Percentiles rank a stretch among this genome's conserved stretches.
Conservation (phyloP, 257 asterid species). For the Scutellaria minor region DNA sequence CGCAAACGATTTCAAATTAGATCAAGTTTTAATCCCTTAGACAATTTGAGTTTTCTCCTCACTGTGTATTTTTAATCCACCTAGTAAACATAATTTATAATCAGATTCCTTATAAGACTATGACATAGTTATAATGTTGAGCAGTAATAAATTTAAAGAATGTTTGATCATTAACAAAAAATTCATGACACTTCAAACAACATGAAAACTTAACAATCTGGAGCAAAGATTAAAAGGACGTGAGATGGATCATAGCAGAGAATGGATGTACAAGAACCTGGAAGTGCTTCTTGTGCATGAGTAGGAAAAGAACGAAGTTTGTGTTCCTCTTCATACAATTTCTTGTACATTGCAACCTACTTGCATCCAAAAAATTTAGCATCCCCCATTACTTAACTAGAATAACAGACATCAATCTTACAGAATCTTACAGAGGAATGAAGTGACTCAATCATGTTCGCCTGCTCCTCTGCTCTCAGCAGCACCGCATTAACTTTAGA, state of each 20-base stretch:
- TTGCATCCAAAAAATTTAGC: slow-evolving; percentile 7
- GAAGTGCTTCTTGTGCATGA: slow-evolving; percentile 45
- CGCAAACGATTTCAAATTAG: not conserved
- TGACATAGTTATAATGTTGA: not conserved
- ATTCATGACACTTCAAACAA: slow-evolving; percentile 6
- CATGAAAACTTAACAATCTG: slow-evolving; percentile 22
- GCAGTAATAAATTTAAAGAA: not conserved
- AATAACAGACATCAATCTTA: slow-evolving; percentile 8
- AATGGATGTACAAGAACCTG: slow-evolving; percentile 52
- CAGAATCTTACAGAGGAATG: slow-evolving; percentile 78
- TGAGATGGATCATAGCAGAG: not conserved
- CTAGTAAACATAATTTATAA: not conserved
- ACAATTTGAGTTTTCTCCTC: not conserved
- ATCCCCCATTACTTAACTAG: slow-evolving; percentile 6
- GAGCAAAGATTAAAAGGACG: slow-evolving; percentile 22
- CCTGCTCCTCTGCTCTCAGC: slow-evolving; percentile 85
- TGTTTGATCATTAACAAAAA: slow-evolving; percentile 7
- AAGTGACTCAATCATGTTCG: slow-evolving; percentile 85
- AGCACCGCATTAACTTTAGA: slow-evolving; percentile 73
- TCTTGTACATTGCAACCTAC: slow-evolving; percentile 92
- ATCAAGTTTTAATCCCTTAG: not conserved
- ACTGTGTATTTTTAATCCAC: not conserved
- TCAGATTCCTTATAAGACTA: not conserved
- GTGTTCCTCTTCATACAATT: slow-evolving; percentile 82
- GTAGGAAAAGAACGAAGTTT: slow-evolving; percentile 51